Evolutionary conservation across 306 rosid genomes (phyloP).

Genomic region (Luffa acutangula): DNA sequence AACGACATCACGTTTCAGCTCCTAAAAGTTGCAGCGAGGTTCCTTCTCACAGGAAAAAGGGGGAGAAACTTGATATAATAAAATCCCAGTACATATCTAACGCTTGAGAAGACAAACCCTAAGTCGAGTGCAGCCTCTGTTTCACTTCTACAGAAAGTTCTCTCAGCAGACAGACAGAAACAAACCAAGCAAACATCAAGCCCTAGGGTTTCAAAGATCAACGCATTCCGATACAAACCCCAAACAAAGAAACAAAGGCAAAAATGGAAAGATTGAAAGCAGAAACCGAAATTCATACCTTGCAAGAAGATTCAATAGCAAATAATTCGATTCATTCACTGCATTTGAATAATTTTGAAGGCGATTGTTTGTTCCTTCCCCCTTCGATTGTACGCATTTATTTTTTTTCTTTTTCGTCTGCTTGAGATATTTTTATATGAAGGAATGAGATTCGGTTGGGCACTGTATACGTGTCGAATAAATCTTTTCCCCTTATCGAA

Average conservation of each 20-base stretch:
- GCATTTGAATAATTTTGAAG: neutral
- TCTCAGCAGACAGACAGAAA: neutral
- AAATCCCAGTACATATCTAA: neutral
- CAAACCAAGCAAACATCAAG: neutral
- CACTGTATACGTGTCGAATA: neutral
- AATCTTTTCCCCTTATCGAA: neutral
- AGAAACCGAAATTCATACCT: neutral
- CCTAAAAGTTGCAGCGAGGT: neutral
- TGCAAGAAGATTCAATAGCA: neutral
- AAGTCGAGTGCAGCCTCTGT: neutral
- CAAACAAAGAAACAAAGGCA: neutral
- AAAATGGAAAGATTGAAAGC: neutral
- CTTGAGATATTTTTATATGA: neutral
- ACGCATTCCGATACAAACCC: neutral
- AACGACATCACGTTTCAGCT: neutral
- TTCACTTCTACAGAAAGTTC: neutral
- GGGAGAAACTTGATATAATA: neutral
- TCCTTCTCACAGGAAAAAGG: neutral
- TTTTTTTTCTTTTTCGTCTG: neutral
- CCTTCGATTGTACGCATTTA: neutral
- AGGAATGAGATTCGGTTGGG: neutral
- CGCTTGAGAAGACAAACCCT: neutral
- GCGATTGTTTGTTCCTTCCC: neutral
- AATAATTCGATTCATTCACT: neutral
- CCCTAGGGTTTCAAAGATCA: constrained; percentile 10